Conservation (phyloP, 345 rosid species). For the Odontarrhena argentea region DNA sequence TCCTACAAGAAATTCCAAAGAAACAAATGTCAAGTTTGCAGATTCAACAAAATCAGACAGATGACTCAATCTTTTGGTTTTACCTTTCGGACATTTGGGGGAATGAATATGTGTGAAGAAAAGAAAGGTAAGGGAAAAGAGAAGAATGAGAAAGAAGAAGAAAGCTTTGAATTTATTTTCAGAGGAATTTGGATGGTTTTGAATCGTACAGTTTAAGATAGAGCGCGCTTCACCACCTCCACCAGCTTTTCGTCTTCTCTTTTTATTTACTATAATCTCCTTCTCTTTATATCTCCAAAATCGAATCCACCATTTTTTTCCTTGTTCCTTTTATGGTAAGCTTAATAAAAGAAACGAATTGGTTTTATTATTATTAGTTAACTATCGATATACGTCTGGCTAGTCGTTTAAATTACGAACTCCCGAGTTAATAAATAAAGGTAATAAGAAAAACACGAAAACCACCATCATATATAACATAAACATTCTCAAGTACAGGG, state of each 20-base stretch:
- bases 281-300: not conserved
- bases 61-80: not conserved
- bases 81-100: constrained; percentile 43
- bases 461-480: not conserved
- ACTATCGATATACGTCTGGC: no score
- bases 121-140: constrained; percentile 4
- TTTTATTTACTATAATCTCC: not conserved
- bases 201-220: constrained; percentile 26
- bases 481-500: constrained; percentile 8
- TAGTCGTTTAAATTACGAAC: no score
- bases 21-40: not conserved
- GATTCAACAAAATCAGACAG: not conserved
- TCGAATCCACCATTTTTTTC: constrained; percentile 1
- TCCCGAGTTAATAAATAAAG: not conserved
- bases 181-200: constrained; percentile 28
- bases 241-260: constrained; percentile 16
- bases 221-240: constrained; percentile 34
- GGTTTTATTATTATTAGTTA: no score
- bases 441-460: not conserved
- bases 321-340: no score
- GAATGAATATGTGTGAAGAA: constrained; percentile 1
- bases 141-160: constrained; percentile 17
- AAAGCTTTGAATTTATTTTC: constrained; percentile 21
- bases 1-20: constrained; percentile 39
- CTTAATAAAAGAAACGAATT: no score